Conservation (phyloP, 1,139 yeast species). For the Blastobotrys arbuscula region DNA sequence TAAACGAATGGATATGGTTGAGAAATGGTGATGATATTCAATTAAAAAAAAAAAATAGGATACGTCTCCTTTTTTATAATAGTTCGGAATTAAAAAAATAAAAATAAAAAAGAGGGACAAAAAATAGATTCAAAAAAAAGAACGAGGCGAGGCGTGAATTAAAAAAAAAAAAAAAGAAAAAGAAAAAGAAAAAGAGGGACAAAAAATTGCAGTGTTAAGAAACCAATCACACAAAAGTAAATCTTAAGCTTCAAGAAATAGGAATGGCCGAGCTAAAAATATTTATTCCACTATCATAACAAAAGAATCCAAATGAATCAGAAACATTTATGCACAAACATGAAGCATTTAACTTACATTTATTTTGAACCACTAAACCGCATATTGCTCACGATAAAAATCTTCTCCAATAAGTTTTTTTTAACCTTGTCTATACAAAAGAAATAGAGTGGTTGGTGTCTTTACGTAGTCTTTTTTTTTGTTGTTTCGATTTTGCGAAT, state of each 20-base stretch:
- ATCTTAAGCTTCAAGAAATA: not conserved
- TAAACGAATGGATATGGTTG: not conserved
- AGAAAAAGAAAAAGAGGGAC: not conserved
- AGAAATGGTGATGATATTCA: not conserved
- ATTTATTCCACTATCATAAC: not conserved
- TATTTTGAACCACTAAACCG: too few species aligned
- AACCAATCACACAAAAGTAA: not conserved
- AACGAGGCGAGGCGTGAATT: constrained; percentile 20
- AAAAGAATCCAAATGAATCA: not conserved
- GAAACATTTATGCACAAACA: not conserved
- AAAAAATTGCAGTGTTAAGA: too few species aligned
- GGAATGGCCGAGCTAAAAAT: not conserved
- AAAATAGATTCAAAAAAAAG: not conserved
- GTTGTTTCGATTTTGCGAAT: too few species aligned
- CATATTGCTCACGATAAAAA: too few species aligned
- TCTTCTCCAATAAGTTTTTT: too few species aligned
- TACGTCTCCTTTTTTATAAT: not conserved
- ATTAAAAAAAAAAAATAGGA: not conserved
- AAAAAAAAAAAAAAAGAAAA: constrained; percentile 29
- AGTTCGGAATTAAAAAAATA: not conserved
- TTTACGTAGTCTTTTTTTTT: too few species aligned
- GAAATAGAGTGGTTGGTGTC: too few species aligned
- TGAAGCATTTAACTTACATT: not conserved
- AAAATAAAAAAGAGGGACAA: too few species aligned
- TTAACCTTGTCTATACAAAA: too few species aligned